Evolutionary conservation across 306 rosid genomes (phyloP), one percentile per base, ranked within the genome.

Genomic region (Boehmeria nivea): DNA sequence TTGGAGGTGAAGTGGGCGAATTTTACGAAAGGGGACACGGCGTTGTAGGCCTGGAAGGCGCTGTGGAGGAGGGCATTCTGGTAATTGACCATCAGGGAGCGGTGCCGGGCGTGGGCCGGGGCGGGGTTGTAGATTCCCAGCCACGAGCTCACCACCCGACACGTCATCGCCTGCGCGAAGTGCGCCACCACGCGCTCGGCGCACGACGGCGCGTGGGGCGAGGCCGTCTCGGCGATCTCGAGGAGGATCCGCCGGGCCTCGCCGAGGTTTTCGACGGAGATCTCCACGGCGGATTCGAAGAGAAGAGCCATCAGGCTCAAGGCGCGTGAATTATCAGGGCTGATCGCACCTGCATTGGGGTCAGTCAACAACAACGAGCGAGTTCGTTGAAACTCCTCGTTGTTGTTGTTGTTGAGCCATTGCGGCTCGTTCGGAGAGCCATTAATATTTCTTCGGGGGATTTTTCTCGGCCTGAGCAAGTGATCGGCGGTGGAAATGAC

Each of bases 1-100:
- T 90, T 90, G 33, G 95, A 82, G 63, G 91, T 83, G 78, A 87
- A 87, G 50, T 90, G 98, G 14, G 98, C 76, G 47, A 86, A 84
- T 54, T 87, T 87, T 53, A 87, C 71, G 82, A 87, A 86, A 43
- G 95, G 98, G 8, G 95, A 84, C 43, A 82, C 38, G 23, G 72
- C 81, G 76, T 76, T 82, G 78, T 84, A 87, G 12, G 81, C 75
- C 51, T 90, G 94, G 72, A 90, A 75, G 52, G 95, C 51, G 6
- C 61, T 46, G 62, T 78, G 83, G 6, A 90, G 24, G 51, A 45
- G 51, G 51, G 25, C 12, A 12, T 45, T 45, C 21, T 45, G 51
- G 51, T 45, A 45, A 45, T 19, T 45, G 12, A 9, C 4, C 25
- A 45, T 9, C 20, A 16, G n/a, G 1, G 51, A 52, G 36, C 9